These are phyloP conservation scores for Collariella sp. DNA, from an alignment of 495 filamentous ascomycete species.

Conservation along the genomic window DNA sequence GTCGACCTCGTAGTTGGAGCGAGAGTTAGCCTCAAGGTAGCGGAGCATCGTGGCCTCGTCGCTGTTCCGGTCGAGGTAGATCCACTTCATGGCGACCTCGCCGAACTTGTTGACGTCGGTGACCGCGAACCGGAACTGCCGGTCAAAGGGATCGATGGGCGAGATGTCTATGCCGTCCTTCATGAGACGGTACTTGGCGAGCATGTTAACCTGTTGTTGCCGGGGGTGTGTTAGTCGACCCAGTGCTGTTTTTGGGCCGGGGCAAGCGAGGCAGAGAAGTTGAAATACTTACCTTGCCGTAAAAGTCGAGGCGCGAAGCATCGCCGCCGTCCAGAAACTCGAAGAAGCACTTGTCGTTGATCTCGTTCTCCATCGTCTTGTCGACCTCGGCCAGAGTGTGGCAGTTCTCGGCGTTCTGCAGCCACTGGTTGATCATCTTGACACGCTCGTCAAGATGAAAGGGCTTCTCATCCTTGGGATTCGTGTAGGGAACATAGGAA, in stretches of 20 bases:
- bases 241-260: neutral
- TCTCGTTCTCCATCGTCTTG: constrained; percentile 12
- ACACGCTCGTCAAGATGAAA: neutral
- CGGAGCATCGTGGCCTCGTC: constrained; percentile 1
- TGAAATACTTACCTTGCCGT: neutral
- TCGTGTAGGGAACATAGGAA: constrained; percentile 6
- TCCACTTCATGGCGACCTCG: neutral
- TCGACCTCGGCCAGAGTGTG: neutral
- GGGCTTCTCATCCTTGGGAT: neutral
- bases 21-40: neutral
- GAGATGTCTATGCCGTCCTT: neutral
- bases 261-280: neutral
- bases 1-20: neutral
- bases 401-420: neutral
- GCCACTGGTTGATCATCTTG: neutral
- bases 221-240: neutral
- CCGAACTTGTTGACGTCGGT: constrained; percentile 2
- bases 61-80: neutral
- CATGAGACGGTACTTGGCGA: constrained; percentile 10
- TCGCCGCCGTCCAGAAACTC: constrained; percentile 2
- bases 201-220: constrained; percentile 11
- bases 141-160: neutral
- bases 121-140: constrained; percentile 11
- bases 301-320: neutral
- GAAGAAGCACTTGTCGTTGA: constrained; percentile 13